These are phyloP conservation scores for Cutaneotrichosporon arboriforme DNA, from an alignment of 1,284 basidiomycete genomes.

Conservation along the genomic window DNA sequence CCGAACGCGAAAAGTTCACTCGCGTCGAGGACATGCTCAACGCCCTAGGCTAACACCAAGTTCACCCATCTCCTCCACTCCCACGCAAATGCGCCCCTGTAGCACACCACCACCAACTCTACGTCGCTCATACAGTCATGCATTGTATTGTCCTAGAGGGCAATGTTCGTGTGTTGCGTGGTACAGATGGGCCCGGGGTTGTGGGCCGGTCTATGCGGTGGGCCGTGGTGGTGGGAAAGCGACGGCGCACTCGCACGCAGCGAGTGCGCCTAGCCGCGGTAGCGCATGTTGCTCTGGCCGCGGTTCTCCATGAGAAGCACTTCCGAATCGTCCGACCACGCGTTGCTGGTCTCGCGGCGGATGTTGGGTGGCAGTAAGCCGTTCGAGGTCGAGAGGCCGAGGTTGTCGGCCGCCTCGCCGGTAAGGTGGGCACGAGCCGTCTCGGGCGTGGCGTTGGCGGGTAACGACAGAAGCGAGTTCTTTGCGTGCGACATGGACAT, in stretches of 20 bases:
- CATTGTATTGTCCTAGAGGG: constrained; percentile 6
- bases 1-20: constrained; percentile 44
- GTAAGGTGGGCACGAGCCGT: constrained; percentile 25
- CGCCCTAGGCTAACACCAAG: constrained; percentile 20
- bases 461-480: constrained; percentile 40
- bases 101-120: neutral
- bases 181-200: neutral
- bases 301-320: constrained; percentile 12
- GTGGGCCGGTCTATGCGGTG: neutral
- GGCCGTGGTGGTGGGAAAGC: neutral
- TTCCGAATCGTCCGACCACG: constrained; percentile 25
- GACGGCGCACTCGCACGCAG: neutral
- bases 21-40: constrained; percentile 57
- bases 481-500: constrained; percentile 47
- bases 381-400: constrained; percentile 18
- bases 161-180: constrained; percentile 1
- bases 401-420: constrained; percentile 15
- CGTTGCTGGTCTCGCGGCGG: constrained; percentile 25
- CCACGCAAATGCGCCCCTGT: too few relatives aligned
- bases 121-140: constrained; percentile 14
- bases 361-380: constrained; percentile 34
- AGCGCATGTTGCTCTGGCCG: constrained; percentile 2
- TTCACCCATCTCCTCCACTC: too few relatives aligned
- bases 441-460: constrained; percentile 20
- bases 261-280: constrained; percentile 8